These are phyloP conservation scores for Sugiyamaella smithiae DNA, from an alignment of 805 yeast genomes.

Conservation along the genomic window DNA sequence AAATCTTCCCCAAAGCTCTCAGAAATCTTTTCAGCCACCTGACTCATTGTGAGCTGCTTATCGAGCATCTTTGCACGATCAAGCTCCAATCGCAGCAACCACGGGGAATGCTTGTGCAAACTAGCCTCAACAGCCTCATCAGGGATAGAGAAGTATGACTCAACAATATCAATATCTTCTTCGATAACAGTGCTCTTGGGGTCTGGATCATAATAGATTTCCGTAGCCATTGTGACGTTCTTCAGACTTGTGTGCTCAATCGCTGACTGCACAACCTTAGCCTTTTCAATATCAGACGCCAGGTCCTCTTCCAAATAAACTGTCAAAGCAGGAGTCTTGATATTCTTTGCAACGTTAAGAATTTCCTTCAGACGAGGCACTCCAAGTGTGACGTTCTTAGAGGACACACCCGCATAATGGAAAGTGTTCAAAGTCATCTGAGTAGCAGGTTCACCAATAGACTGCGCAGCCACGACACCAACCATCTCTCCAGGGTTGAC, in stretches of 20 bases:
- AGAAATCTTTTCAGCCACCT: conserved; percentile 93
- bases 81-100: conserved; percentile 93
- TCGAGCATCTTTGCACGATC: conserved; percentile 99
- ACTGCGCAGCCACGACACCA: conserved; percentile 97
- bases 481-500: conserved; percentile 97
- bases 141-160: conserved; percentile 94
- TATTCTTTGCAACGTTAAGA: conserved; percentile 95
- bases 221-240: conserved; percentile 96
- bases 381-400: conserved; percentile 98
- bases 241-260: conserved; percentile 94
- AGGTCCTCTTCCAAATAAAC: conserved; percentile 82
- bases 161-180: conserved; percentile 96
- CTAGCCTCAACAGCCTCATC: conserved; percentile 96
- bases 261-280: conserved; percentile 93
- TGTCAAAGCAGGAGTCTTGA: conserved; percentile 98
- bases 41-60: conserved; percentile 95
- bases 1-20: conserved; percentile 91
- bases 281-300: conserved; percentile 86
- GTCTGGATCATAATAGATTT: conserved; percentile 96
- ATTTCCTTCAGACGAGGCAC: conserved; percentile 99
- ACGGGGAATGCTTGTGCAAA: conserved; percentile 92
- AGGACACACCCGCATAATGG: conserved; percentile 99
- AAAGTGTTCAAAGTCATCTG: conserved; percentile 96
- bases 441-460: conserved; percentile 98
- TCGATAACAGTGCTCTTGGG: conserved; percentile 95